Conservation (phyloP, 2,329 filamentous ascomycete species). For the Cyclaneusma minus region DNA sequence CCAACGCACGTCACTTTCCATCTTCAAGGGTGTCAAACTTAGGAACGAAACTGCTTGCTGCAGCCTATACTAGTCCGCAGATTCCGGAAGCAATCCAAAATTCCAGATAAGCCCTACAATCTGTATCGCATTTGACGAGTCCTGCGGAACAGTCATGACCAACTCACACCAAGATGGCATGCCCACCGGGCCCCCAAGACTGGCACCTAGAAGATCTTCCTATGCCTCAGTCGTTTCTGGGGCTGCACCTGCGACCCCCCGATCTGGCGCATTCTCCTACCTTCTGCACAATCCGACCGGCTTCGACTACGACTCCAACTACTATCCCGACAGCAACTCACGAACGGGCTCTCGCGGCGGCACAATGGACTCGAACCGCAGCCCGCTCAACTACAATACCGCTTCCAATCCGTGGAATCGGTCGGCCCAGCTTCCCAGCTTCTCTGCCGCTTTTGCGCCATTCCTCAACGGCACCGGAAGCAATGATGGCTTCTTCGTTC, state of each 20-base stretch:
- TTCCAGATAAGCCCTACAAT: no score
- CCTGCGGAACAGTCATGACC: no score
- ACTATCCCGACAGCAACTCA: slow-evolving; percentile 9
- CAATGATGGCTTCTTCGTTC: slow-evolving; percentile 51
- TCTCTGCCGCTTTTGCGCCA: slow-evolving; percentile 17
- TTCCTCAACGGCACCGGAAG: slow-evolving; percentile 15
- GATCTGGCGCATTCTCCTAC: slow-evolving; percentile 17
- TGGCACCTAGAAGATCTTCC: slow-evolving; percentile 35
- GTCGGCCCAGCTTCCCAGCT: slow-evolving; percentile 16
- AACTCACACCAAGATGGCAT: slow-evolving; percentile 6
- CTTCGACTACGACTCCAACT: slow-evolving; percentile 13
- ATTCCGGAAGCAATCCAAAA: no score
- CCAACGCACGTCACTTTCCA: no score
- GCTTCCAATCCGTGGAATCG: slow-evolving; percentile 12
- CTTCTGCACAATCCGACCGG: slow-evolving; percentile 13
- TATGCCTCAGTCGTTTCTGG: slow-evolving; percentile 47
- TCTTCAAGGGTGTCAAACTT: no score
- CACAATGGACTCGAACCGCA: slow-evolving; percentile 14
- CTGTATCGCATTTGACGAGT: no score
- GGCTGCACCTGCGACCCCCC: slow-evolving; percentile 18
- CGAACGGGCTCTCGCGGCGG: slow-evolving; percentile 12
- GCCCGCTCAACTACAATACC: slow-evolving; percentile 10
- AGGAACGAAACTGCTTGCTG: no score
- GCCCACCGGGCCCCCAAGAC: slow-evolving; percentile 19
- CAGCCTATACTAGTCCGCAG: no score